phyloP scores from a whole-genome alignment of 2,329 filamentous ascomycete genomes.

The Colletotrichum trifolii region DNA sequence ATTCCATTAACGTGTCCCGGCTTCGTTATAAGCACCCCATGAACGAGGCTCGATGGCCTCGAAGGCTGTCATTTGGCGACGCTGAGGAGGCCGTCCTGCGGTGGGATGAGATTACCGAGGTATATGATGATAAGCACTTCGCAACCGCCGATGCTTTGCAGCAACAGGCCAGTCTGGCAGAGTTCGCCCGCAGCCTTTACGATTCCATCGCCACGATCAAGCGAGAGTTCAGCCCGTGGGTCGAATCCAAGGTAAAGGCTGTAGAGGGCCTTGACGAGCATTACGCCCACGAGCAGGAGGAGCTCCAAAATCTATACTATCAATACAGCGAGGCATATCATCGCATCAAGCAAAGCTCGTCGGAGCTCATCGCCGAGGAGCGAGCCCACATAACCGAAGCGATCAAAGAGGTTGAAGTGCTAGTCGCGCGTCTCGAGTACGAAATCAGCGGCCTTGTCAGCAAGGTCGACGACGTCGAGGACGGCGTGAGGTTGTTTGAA shows the following conservation, averaged over 20 bases:
- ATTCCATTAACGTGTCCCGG: slow-evolving; percentile 61
- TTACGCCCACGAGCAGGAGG: slow-evolving; percentile 71
- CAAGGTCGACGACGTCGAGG: slow-evolving; percentile 88
- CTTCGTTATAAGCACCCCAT: slow-evolving; percentile 45
- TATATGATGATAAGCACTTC: slow-evolving; percentile 47
- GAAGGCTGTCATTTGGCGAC: slow-evolving; percentile 79
- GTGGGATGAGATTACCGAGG: slow-evolving; percentile 68
- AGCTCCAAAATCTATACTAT: slow-evolving; percentile 75
- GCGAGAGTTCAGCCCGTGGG: slow-evolving; percentile 69
- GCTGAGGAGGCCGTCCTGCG: slow-evolving; percentile 79
- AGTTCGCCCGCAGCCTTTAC: slow-evolving; percentile 68
- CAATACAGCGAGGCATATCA: slow-evolving; percentile 78
- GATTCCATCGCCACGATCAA: slow-evolving; percentile 63
- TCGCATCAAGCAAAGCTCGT: slow-evolving; percentile 72
- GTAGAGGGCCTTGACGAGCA: slow-evolving; percentile 71
- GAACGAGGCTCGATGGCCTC: slow-evolving; percentile 74
- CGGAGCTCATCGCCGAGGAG: slow-evolving; percentile 77
- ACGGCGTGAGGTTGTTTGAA: slow-evolving; percentile 83
- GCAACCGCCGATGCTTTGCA: slow-evolving; percentile 37
- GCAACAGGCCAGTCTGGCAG: slow-evolving; percentile 49
- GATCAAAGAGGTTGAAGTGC: slow-evolving; percentile 81
- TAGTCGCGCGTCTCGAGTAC: slow-evolving; percentile 90
- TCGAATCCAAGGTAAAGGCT: slow-evolving; percentile 63
- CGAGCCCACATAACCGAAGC: slow-evolving; percentile 75
- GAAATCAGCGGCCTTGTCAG: slow-evolving; percentile 84